Conservation (phyloP, 306 rosid genomes). For the Vicia faba region DNA sequence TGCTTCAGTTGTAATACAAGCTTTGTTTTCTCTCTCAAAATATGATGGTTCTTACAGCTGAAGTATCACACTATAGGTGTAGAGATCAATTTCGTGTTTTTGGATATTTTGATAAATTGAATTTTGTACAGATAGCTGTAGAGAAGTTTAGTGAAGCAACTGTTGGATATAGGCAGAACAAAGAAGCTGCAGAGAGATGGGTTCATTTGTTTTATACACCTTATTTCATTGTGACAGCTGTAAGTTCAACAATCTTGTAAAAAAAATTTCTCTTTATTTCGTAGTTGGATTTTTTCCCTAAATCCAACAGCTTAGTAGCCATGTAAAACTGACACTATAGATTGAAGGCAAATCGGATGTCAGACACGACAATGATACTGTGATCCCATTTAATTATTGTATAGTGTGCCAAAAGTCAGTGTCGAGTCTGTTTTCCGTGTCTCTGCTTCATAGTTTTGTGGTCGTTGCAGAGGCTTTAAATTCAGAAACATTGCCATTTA, state of each 20-base stretch:
- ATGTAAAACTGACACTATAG: background rate
- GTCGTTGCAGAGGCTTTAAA: background rate
- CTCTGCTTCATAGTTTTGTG: background rate
- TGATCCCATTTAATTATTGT: too few relatives aligned
- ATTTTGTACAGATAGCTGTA: slow-evolving; percentile 50
- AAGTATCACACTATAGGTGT: background rate
- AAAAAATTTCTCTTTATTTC: background rate
- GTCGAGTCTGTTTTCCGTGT: too few relatives aligned
- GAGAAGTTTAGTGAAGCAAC: slow-evolving; percentile 99
- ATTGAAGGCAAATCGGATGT: too few relatives aligned
- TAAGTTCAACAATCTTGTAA: slow-evolving; percentile 47
- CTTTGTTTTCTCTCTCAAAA: background rate
- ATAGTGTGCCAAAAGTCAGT: too few relatives aligned
- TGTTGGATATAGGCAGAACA: slow-evolving; percentile 73
- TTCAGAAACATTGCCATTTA: background rate
- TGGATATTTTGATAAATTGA: background rate
- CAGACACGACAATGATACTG: too few relatives aligned
- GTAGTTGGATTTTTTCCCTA: background rate
- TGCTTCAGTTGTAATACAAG: background rate
- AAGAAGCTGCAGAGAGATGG: slow-evolving; percentile 83
- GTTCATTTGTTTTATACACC: slow-evolving; percentile 84
- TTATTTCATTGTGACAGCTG: slow-evolving; percentile 75
- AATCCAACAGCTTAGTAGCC: background rate
- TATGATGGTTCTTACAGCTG: background rate
- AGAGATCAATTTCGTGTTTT: background rate